Percentiles rank a stretch among this genome's conserved stretches.
phyloP scores from a whole-genome alignment of 768 basidiomycete species.

The Erythrobasidium yunnanense region DNA sequence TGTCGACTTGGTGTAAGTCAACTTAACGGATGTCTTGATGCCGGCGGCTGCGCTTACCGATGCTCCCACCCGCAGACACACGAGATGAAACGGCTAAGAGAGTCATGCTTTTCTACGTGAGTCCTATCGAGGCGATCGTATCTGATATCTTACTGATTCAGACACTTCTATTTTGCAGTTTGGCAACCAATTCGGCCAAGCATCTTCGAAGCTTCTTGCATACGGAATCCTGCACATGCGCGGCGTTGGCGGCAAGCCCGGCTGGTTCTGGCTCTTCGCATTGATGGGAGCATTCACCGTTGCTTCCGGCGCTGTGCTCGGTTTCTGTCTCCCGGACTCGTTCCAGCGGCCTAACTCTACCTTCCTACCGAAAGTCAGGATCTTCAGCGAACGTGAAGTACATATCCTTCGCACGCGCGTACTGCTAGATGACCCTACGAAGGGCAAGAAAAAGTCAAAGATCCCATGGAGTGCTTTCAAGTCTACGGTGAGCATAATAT shows the following conservation, averaged over 20 bases:
- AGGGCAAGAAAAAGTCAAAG: conserved; percentile 25
- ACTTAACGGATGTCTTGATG: too few relatives aligned
- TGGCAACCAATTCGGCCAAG: conserved; percentile 34
- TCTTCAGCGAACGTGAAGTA: conserved; percentile 34
- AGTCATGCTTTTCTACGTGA: conserved; percentile 38
- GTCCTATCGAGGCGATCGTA: too few relatives aligned
- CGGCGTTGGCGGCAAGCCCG: conserved; percentile 8
- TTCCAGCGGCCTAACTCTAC: conserved; percentile 29
- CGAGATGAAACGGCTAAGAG: conserved; percentile 36
- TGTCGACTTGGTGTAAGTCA: conserved; percentile 34
- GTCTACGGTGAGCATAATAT: neutral
- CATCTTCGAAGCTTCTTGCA: conserved; percentile 36
- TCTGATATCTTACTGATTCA: too few relatives aligned
- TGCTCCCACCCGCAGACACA: too few relatives aligned
- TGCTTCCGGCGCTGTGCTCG: conserved; percentile 34
- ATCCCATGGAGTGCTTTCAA: too few relatives aligned
- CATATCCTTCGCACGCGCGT: conserved; percentile 37
- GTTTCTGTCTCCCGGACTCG: conserved; percentile 38
- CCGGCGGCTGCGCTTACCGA: too few relatives aligned
- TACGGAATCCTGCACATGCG: conserved; percentile 37
- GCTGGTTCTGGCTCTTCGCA: conserved; percentile 25
- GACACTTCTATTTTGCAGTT: too few relatives aligned
- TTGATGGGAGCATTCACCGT: conserved; percentile 37
- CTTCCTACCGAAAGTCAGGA: conserved; percentile 31
- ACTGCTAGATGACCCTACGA: conserved; percentile 36